phyloP scores from a whole-genome alignment of 2,329 filamentous ascomycete species.

The Ceratocystis albifundus region DNA sequence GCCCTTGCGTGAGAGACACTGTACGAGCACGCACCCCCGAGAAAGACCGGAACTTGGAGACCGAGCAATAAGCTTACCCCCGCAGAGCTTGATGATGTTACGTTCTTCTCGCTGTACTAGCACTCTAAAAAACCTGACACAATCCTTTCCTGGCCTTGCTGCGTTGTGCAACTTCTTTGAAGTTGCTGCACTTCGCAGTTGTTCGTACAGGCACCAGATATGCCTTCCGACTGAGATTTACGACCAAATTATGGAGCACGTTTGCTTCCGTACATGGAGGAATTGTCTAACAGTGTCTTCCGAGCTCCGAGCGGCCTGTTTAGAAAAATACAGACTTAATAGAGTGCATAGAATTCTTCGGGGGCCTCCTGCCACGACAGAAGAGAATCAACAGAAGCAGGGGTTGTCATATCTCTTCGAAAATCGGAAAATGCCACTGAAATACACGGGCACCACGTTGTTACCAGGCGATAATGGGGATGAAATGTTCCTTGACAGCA shows the following conservation, averaged over 20 bases:
- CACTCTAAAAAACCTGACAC: background rate
- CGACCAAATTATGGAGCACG: background rate
- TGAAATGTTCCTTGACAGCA: background rate
- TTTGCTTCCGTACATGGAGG: background rate
- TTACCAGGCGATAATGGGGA: background rate
- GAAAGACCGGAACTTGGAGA: no score
- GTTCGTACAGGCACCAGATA: background rate
- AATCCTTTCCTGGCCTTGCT: background rate
- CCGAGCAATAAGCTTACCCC: no score
- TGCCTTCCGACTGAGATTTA: background rate
- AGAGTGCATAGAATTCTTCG: background rate
- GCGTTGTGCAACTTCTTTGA: background rate
- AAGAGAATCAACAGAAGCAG: background rate
- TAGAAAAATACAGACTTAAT: background rate
- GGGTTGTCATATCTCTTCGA: background rate
- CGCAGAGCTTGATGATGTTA: no score
- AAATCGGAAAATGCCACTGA: background rate
- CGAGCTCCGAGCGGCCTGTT: background rate
- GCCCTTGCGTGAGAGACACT: conserved; percentile 8
- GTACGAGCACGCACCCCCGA: conserved; percentile 24
- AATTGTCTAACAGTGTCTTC: background rate
- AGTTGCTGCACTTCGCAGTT: background rate
- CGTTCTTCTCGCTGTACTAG: background rate
- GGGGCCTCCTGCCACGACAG: background rate
- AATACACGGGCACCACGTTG: background rate